Conservation (phyloP, 164 flowering plant species). For the Magnolia changhungtana region DNA sequence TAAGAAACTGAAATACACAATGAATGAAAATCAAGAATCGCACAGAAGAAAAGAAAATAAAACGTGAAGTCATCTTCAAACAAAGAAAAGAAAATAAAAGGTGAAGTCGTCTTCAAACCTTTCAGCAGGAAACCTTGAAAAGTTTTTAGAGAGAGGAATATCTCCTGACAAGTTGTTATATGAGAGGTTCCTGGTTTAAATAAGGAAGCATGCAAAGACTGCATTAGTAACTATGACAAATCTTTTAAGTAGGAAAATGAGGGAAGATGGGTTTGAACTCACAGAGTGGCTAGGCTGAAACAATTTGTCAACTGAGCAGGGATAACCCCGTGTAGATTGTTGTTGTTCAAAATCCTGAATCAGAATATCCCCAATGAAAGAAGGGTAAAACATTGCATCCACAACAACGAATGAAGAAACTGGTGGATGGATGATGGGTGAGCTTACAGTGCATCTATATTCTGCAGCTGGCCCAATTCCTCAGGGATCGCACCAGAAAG, state of each 20-base stretch:
- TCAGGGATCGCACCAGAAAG: conserved; percentile 65
- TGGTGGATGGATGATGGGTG: neutral
- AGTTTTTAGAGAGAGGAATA: conserved; percentile 50
- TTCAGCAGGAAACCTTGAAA: conserved; percentile 65
- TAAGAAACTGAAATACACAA: conserved; percentile 45
- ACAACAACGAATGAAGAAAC: neutral
- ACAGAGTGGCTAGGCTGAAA: conserved; percentile 67
- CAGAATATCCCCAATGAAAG: neutral
- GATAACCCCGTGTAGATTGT: conserved; percentile 57
- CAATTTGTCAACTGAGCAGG: conserved; percentile 77
- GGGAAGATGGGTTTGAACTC: conserved; percentile 18
- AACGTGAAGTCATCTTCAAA: neutral
- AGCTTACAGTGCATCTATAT: conserved; percentile 62
- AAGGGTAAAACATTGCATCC: neutral
- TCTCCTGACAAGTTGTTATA: conserved; percentile 79
- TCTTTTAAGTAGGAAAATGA: neutral
- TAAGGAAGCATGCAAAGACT: neutral
- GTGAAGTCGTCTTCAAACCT: conserved; percentile 34
- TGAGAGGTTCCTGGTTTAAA: conserved; percentile 59
- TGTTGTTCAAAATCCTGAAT: conserved; percentile 67
- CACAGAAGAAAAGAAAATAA: neutral
- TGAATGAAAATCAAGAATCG: neutral
- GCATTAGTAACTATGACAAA: neutral
- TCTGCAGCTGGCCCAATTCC: conserved; percentile 80
- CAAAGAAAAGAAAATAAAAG: neutral